Conservation (phyloP, 2,329 filamentous ascomycete species). For the Aureobasidium sp. region DNA sequence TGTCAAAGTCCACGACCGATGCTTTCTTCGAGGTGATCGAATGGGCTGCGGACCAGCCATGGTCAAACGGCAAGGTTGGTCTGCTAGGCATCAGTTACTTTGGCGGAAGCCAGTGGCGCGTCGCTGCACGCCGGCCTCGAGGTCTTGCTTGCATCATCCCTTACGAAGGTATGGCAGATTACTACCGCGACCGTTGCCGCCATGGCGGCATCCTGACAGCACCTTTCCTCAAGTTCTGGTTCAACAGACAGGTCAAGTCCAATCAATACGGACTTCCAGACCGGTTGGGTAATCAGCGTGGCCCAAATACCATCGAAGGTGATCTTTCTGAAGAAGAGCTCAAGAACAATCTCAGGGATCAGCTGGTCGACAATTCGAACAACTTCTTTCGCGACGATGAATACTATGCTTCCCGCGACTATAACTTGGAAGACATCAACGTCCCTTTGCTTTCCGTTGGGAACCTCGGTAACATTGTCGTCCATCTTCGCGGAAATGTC, state of each 20-base stretch:
- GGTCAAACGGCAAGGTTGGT: conserved; percentile 26
- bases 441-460: conserved; percentile 61
- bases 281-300: conserved; percentile 36
- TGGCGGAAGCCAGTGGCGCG: conserved; percentile 48
- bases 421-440: conserved; percentile 57
- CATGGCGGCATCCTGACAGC: conserved; percentile 27
- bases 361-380: conserved; percentile 38
- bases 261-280: conserved; percentile 57
- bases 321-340: conserved; percentile 45
- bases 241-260: conserved; percentile 53
- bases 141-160: conserved; percentile 46
- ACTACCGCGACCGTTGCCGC: conserved; percentile 40
- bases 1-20: conserved; percentile 42
- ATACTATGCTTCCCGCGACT: conserved; percentile 61
- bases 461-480: conserved; percentile 64
- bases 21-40: conserved; percentile 17
- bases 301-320: conserved; percentile 33
- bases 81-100: conserved; percentile 44
- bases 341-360: conserved; percentile 38
- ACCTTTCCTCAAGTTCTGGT: conserved; percentile 49
- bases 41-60: conserved; percentile 15
- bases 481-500: conserved; percentile 64
- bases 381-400: conserved; percentile 55
- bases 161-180: conserved; percentile 51
- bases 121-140: conserved; percentile 45